These are phyloP conservation scores for Didymella arachidicola DNA, from an alignment of 2,329 filamentous ascomycete species.

Conservation along the genomic window DNA sequence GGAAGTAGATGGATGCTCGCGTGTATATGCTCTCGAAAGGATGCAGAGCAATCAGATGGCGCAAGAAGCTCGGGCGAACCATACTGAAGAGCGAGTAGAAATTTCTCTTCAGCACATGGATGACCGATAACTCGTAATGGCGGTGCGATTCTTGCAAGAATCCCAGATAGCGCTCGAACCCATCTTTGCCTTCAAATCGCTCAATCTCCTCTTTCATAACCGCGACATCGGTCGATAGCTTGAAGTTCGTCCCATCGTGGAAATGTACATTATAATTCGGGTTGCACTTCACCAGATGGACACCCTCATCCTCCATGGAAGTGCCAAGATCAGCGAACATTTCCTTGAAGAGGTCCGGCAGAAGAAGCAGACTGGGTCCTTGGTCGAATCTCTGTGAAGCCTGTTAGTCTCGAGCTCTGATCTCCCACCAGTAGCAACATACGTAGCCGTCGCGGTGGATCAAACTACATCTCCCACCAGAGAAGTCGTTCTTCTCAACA, in stretches of 20 bases:
- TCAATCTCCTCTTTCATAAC: slow-evolving; percentile 76
- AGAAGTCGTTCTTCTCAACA: slow-evolving; percentile 78
- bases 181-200: slow-evolving; percentile 74
- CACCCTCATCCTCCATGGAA: slow-evolving; percentile 69
- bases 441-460: slow-evolving; percentile 67
- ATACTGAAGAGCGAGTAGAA: slow-evolving; percentile 69
- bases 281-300: slow-evolving; percentile 74
- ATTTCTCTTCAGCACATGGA: slow-evolving; percentile 71
- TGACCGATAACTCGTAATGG: slow-evolving; percentile 73
- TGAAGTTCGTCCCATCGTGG: slow-evolving; percentile 69
- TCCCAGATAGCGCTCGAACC: slow-evolving; percentile 72
- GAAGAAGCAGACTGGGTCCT: slow-evolving; percentile 75
- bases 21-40: slow-evolving; percentile 75
- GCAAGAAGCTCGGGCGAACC: slow-evolving; percentile 65
- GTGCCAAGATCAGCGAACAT: slow-evolving; percentile 74
- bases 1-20: slow-evolving; percentile 72
- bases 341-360: slow-evolving; percentile 74
- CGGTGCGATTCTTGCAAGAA: slow-evolving; percentile 72
- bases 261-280: slow-evolving; percentile 81
- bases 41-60: slow-evolving; percentile 67
- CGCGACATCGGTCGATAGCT: slow-evolving; percentile 71
- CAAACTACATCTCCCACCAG: slow-evolving; percentile 74
- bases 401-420: slow-evolving; percentile 9
- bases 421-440: slow-evolving; percentile 19
- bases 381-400: slow-evolving; percentile 70